phyloP scores from a whole-genome alignment of 129 eudicot species.

The Smallanthus sonchifolius region DNA sequence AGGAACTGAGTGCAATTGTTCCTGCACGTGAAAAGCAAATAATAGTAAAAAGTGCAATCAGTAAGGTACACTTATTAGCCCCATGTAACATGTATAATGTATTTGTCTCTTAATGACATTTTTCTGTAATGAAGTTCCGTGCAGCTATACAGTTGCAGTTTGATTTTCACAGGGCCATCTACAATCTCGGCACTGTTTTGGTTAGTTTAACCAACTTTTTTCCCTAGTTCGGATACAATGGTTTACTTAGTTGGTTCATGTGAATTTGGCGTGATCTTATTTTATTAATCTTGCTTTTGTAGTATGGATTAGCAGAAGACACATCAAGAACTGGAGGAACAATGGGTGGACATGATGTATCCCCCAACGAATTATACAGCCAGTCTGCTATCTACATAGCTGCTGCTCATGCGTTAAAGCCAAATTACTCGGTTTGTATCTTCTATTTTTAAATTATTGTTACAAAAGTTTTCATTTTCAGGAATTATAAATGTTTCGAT shows the following conservation, averaged over 20 bases:
- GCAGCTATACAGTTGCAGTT: conserved; percentile 93
- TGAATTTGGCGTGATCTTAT: background rate
- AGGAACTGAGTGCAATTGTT: conserved; percentile 94
- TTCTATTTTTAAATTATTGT: background rate
- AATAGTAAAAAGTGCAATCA: conserved; percentile 85
- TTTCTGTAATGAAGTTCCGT: conserved; percentile 62
- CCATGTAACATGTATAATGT: background rate
- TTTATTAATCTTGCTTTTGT: conserved; percentile 15
- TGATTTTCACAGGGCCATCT: conserved; percentile 92
- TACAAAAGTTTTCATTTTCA: background rate
- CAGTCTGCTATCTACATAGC: conserved; percentile 95
- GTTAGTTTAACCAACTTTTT: conserved; percentile 38
- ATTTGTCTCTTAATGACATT: background rate
- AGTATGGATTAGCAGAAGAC: conserved; percentile 99
- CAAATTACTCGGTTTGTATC: conserved; percentile 68
- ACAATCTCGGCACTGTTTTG: conserved; percentile 94
- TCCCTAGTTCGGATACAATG: conserved; percentile 10
- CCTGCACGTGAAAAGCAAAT: conserved; percentile 91
- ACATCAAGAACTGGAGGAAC: conserved; percentile 81
- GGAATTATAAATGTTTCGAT: background rate
- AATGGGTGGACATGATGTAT: conserved; percentile 53
- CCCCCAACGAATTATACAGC: conserved; percentile 78
- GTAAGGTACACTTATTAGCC: conserved; percentile 50
- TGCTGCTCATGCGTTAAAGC: conserved; percentile 91
- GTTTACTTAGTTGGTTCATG: background rate